These are phyloP conservation scores for Spathaspora girioi DNA, from an alignment of 805 yeast genomes.

Conservation along the genomic window DNA sequence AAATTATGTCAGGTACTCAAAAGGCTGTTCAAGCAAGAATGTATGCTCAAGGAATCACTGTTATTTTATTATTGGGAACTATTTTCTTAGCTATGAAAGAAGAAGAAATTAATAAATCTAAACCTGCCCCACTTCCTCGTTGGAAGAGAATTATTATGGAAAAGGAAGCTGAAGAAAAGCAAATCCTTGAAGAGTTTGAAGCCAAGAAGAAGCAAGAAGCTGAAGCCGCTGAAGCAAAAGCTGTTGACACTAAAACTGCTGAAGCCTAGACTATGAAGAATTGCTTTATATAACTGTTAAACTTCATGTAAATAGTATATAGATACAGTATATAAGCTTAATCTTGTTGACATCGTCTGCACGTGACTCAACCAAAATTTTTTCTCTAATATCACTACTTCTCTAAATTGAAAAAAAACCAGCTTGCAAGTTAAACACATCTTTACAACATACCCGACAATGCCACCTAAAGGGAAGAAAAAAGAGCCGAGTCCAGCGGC, in stretches of 20 bases:
- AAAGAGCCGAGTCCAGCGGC: slow-evolving; percentile 12
- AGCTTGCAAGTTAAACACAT: not conserved
- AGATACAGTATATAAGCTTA: too few relatives aligned
- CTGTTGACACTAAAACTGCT: not conserved
- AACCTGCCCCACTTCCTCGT: slow-evolving; percentile 33
- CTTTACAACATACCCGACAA: not conserved
- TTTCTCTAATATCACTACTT: not conserved
- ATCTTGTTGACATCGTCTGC: not conserved
- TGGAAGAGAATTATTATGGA: slow-evolving; percentile 31
- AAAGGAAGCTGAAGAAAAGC: slow-evolving; percentile 16
- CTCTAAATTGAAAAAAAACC: not conserved
- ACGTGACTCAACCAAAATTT: not conserved
- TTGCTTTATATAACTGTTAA: not conserved
- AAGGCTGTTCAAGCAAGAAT: slow-evolving; percentile 86
- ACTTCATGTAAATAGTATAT: not conserved
- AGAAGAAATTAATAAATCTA: slow-evolving; percentile 43
- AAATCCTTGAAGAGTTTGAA: slow-evolving; percentile 9
- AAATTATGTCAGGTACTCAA: slow-evolving; percentile 69
- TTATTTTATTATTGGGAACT: slow-evolving; percentile 64
- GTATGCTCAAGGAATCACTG: slow-evolving; percentile 84
- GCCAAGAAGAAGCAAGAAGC: not conserved
- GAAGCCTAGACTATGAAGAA: not conserved
- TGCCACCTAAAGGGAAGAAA: slow-evolving; percentile 8
- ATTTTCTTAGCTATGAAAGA: slow-evolving; percentile 65
- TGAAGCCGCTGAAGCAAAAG: slow-evolving; percentile 1